A percentile compares a stretch with the other conserved stretches of the same genome.
Conservation (phyloP, 2,329 filamentous ascomycete species). For the Verruconis gallopava region DNA sequence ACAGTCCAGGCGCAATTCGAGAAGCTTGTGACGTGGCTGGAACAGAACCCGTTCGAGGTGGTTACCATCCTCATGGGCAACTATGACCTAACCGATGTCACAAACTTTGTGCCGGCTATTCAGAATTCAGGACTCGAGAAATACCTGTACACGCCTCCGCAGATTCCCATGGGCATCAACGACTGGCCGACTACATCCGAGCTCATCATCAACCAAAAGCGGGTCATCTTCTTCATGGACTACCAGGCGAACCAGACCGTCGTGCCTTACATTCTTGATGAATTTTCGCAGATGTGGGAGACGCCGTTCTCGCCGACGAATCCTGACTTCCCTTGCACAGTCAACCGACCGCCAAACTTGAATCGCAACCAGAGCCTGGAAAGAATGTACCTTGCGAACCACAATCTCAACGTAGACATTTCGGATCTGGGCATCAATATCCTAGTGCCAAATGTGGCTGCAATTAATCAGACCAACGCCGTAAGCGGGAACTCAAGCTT, state of each 20-base stretch:
- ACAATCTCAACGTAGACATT: constrained; percentile 71
- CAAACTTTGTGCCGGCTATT: constrained; percentile 30
- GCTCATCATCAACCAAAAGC: constrained; percentile 28
- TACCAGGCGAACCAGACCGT: constrained; percentile 55
- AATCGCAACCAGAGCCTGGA: constrained; percentile 32
- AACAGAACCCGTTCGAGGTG: constrained; percentile 68
- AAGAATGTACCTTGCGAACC: constrained; percentile 72
- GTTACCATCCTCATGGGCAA: constrained; percentile 80
- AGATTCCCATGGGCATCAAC: constrained; percentile 54
- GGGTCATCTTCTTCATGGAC: constrained; percentile 28
- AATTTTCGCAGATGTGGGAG: constrained; percentile 85
- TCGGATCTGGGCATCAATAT: constrained; percentile 16
- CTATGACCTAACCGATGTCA: constrained; percentile 50
- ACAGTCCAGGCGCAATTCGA: constrained; percentile 62
- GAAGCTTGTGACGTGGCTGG: constrained; percentile 60
- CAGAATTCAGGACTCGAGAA: constrained; percentile 56
- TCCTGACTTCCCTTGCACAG: constrained; percentile 60
- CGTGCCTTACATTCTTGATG: constrained; percentile 73
- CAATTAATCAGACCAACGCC: constrained; percentile 23
- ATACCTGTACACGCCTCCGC: constrained; percentile 61
- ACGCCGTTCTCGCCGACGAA: constrained; percentile 68
- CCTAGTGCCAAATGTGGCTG: constrained; percentile 24
- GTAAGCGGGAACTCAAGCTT: constrained; percentile 20
- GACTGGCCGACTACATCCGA: constrained; percentile 76
- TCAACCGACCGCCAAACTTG: constrained; percentile 63